Conservation (phyloP, 768 basidiomycete genomes). For the Russula ochroleuca region DNA sequence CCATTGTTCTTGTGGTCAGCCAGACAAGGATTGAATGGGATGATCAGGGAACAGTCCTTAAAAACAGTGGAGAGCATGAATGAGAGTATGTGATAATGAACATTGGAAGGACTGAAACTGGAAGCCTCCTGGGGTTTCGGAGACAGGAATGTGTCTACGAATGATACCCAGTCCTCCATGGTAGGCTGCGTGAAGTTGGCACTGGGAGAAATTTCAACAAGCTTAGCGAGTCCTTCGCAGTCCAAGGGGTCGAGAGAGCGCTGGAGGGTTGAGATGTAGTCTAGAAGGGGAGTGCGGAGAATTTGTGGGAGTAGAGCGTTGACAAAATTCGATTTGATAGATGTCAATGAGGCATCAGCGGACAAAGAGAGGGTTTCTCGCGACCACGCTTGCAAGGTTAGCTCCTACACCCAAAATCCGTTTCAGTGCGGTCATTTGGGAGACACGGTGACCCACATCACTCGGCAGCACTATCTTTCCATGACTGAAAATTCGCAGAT, state of each 20-base stretch:
- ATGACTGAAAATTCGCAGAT: constrained; percentile 70
- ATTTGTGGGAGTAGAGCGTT: constrained; percentile 47
- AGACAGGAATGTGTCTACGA: constrained; percentile 51
- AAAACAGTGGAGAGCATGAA: constrained; percentile 89
- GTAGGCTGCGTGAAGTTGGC: constrained; percentile 45
- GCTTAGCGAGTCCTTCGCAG: constrained; percentile 23
- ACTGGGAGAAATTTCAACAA: not conserved
- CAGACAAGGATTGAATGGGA: constrained; percentile 40
- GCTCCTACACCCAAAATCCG: constrained; percentile 11
- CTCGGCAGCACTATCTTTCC: constrained; percentile 57
- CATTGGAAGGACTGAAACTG: constrained; percentile 39
- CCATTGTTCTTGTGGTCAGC: constrained; percentile 29
- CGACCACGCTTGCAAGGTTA: constrained; percentile 16
- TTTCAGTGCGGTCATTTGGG: constrained; percentile 3
- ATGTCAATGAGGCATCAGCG: constrained; percentile 1
- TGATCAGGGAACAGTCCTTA: constrained; percentile 89
- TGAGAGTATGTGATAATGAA: constrained; percentile 63
- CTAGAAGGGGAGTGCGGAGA: constrained; percentile 37
- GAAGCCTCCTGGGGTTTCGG: constrained; percentile 38
- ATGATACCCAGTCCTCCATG: constrained; percentile 60
- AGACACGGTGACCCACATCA: constrained; percentile 44
- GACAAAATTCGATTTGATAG: constrained; percentile 49
- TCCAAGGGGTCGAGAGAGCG: constrained; percentile 22
- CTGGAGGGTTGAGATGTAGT: constrained; percentile 18
- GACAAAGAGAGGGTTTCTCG: constrained; percentile 10